Evolutionary conservation across 176 grass and related monocot species (phyloP).

Genomic region (sorghum (Sorghum bicolor)): DNA sequence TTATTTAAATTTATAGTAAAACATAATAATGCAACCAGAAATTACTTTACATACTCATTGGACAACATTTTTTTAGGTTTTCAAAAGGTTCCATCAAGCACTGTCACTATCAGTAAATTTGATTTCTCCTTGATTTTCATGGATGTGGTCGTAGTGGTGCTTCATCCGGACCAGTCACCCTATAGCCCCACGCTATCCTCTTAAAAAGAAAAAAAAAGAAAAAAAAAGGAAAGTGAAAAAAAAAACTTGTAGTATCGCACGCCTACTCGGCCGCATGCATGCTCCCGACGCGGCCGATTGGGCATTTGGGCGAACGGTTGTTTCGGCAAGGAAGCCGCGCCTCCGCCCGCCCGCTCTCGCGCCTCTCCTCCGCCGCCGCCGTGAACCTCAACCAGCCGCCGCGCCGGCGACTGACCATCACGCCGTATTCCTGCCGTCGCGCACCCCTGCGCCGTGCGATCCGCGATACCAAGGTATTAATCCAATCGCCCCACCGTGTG

Average conservation of each 20-base stretch:
- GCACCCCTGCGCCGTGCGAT: background rate
- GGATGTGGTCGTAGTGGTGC: too few species aligned
- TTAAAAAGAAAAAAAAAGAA: too few species aligned
- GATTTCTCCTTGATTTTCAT: too few species aligned
- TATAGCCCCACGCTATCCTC: too few species aligned
- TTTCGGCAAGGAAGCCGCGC: constrained; percentile 26
- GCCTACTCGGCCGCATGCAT: background rate
- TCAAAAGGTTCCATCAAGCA: too few species aligned
- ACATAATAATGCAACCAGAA: too few species aligned
- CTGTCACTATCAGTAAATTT: too few species aligned
- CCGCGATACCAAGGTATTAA: constrained; percentile 11
- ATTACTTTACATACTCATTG: too few species aligned
- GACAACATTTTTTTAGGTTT: too few species aligned
- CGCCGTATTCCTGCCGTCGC: background rate
- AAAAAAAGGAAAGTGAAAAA: background rate
- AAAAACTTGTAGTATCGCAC: background rate
- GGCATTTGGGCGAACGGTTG: constrained; percentile 6
- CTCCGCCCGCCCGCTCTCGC: background rate
- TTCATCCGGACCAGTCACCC: too few species aligned
- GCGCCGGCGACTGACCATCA: background rate
- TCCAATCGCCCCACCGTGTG: background rate
- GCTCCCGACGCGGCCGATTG: background rate
- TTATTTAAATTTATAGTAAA: too few species aligned
- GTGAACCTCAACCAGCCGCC: background rate
- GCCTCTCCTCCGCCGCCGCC: background rate